Evolutionary conservation across 805 yeast genomes (phyloP).

Genomic region (Candida argentea): DNA sequence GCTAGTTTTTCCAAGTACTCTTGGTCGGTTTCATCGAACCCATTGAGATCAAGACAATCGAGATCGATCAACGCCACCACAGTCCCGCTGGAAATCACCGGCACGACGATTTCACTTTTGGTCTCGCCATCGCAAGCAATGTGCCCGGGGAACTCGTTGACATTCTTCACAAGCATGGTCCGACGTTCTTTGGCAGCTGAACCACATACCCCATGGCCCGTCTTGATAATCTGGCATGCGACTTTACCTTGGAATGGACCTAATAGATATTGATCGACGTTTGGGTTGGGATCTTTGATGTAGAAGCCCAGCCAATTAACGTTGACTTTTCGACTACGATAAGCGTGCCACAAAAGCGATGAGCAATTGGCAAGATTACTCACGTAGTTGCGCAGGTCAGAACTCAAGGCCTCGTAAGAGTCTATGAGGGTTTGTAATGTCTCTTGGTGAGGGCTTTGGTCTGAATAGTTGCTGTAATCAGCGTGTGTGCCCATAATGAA

Average conservation of each 20-base stretch:
- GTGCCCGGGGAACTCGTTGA: constrained; percentile 76
- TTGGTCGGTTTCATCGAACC: constrained; percentile 60
- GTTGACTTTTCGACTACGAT: constrained; percentile 43
- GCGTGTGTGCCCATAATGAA: constrained; percentile 43
- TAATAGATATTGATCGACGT: constrained; percentile 42
- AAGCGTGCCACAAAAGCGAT: constrained; percentile 82
- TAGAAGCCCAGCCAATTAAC: constrained; percentile 97
- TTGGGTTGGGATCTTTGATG: constrained; percentile 32
- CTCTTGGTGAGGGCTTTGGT: constrained; percentile 35
- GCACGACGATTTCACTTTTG: constrained; percentile 87
- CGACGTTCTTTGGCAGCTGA: constrained; percentile 48
- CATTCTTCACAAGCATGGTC: constrained; percentile 75
- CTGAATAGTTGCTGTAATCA: constrained; percentile 49
- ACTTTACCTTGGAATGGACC: constrained; percentile 98
- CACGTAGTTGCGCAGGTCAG: constrained; percentile 72
- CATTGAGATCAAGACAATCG: constrained; percentile 58
- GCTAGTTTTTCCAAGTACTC: constrained; percentile 53
- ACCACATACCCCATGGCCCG: constrained; percentile 92
- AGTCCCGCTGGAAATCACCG: constrained; percentile 31
- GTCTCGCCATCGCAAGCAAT: constrained; percentile 97
- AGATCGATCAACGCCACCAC: constrained; percentile 76
- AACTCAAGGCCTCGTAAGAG: constrained; percentile 56
- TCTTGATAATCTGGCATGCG: constrained; percentile 75
- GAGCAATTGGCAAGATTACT: constrained; percentile 82
- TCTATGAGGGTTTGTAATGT: constrained; percentile 46